These are phyloP conservation scores for Aureobasidium uvarum DNA, from an alignment of 2,329 filamentous ascomycete species.

Conservation along the genomic window DNA sequence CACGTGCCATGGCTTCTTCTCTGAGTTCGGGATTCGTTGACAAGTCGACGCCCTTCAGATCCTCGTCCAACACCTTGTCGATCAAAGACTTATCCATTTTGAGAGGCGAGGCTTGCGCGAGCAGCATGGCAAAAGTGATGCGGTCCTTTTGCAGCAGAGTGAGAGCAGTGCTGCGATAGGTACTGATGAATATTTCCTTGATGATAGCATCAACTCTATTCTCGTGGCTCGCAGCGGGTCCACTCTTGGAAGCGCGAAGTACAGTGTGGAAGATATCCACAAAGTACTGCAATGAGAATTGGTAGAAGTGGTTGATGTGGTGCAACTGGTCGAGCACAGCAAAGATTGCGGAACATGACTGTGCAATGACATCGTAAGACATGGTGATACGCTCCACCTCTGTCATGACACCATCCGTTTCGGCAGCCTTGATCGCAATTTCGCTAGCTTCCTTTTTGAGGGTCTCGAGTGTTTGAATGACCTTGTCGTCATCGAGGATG, in stretches of 20 bases:
- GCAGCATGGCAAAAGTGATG: constrained; percentile 88
- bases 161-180: constrained; percentile 90
- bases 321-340: constrained; percentile 95
- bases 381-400: constrained; percentile 95
- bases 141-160: constrained; percentile 91
- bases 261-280: constrained; percentile 96
- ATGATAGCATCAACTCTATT: constrained; percentile 85
- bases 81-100: constrained; percentile 89
- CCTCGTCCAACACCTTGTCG: constrained; percentile 78
- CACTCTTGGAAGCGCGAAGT: constrained; percentile 73
- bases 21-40: constrained; percentile 65
- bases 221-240: constrained; percentile 58
- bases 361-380: constrained; percentile 89
- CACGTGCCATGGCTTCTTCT: constrained; percentile 66
- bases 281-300: constrained; percentile 98
- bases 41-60: constrained; percentile 72
- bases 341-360: constrained; percentile 95
- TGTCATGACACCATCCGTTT: constrained; percentile 96
- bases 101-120: constrained; percentile 94
- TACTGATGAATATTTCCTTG: constrained; percentile 83
- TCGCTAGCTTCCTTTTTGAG: constrained; percentile 97
- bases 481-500: constrained; percentile 96
- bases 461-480: constrained; percentile 96
- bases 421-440: constrained; percentile 92
- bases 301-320: constrained; percentile 98